Evolutionary conservation across 305 asterid species (phyloP).

Genomic region (Rubia tinctorum): DNA sequence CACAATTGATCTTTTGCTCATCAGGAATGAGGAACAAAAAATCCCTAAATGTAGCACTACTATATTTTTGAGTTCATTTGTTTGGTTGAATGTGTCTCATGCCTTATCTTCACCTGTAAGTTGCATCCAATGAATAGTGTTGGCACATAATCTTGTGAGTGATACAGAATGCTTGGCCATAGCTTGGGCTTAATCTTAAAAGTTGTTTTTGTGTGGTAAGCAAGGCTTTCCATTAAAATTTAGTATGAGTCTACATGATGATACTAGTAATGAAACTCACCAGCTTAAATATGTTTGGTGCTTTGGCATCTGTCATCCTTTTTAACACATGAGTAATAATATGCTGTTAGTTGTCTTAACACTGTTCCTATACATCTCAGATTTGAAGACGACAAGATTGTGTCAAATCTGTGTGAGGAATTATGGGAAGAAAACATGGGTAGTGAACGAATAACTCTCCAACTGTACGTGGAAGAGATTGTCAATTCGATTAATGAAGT

Average conservation of each 20-base stretch:
- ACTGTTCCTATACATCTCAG: slow-evolving; percentile 35
- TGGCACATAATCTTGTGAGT: no score
- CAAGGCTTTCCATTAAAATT: background rate
- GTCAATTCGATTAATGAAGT: slow-evolving; percentile 74
- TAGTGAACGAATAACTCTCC: slow-evolving; percentile 85
- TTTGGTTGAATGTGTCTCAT: no score
- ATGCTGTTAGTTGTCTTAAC: background rate
- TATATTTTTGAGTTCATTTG: no score
- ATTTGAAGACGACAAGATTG: slow-evolving; percentile 90
- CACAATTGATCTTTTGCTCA: no score
- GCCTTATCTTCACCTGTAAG: no score
- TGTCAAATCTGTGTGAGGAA: slow-evolving; percentile 81
- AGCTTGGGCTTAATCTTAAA: background rate
- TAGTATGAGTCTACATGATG: background rate
- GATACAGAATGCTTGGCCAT: background rate
- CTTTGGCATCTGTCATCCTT: background rate
- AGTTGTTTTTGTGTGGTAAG: background rate
- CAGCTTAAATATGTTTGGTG: no score
- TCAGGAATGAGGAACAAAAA: no score
- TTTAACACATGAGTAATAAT: background rate
- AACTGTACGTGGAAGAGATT: slow-evolving; percentile 82
- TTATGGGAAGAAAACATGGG: slow-evolving; percentile 98
- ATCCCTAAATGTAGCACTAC: no score
- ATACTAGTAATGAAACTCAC: background rate
- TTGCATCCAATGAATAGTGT: no score